Evolutionary conservation across 78 protist species (phyloP), one percentile per base, ranked within the genome.

Genomic region (Guillardia theta): DNA sequence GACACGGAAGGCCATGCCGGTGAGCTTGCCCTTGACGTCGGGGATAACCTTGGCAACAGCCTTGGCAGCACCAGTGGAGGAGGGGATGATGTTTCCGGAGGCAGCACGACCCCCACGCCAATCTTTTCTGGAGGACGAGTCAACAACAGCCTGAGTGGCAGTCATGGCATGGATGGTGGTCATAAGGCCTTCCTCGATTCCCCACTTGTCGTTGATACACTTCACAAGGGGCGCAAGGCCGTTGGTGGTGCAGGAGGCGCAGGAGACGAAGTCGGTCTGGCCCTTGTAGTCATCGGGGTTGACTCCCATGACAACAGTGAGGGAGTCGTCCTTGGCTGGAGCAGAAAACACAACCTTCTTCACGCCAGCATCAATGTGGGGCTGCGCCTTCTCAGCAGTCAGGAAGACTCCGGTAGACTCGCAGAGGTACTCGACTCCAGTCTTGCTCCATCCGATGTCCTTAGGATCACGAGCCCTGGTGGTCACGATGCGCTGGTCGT

Each of bases 191-290:
- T 98, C 98, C 36, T 45, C 98, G 48, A 99, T 98, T 30, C 98
- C 99, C 94, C 93, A 99, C 94, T 96, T 93, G 30, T 99, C 99
- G 93, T 99, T 21, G 96, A 99, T 83, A 48, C 98, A 94, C 96
- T 97, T 97, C 88, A 97, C 99, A 37, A 99, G 94, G 88, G 99
- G 99, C 0, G 99, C 99, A 22, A 99, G 97, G 98, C 99, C 99
- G 99, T 99, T 99, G 98, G 99, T 99, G 87, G 99, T 99, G 97
- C 99, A 99, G 48, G 99, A 99, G 37, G 99, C 99, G 96, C 98
- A 98, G 46, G 99, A 98, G 58, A 99, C 95, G 93, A 98, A 93
- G 87, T 94, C 78, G 50, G 88, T n/a, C 92, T 92, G 36, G 64
- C 70, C 70, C 33, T 24, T 48, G 97, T 96, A 98, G 58, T 88